Percentiles rank a stretch among this genome's conserved stretches.
Conservation (phyloP, 129 eudicot genomes). For the Centaurea solstitialis region DNA sequence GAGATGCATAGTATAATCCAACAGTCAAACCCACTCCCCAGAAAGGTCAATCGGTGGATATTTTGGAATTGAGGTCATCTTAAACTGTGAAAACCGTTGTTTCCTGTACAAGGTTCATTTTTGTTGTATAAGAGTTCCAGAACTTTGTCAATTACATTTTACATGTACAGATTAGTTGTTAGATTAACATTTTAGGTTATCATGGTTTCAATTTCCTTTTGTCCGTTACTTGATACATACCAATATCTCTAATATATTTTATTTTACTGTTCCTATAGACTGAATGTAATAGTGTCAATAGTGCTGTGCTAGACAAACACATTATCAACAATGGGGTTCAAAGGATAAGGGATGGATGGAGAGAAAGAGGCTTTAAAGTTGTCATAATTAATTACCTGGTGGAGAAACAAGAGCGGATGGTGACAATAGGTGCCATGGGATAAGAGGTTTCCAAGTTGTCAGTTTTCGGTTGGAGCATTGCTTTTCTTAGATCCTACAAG, state of each 20-base stretch:
- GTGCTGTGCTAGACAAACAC: background rate
- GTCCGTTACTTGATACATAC: background rate
- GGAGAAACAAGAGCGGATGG: conserved; percentile 79
- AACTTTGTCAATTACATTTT: background rate
- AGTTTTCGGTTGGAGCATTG: conserved; percentile 43
- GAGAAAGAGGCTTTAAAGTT: background rate
- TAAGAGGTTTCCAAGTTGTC: conserved; percentile 48
- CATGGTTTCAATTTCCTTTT: background rate
- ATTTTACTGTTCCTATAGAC: too few species aligned
- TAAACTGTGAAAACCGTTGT: background rate
- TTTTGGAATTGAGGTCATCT: background rate
- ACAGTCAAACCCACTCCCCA: background rate
- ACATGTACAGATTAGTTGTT: too few species aligned
- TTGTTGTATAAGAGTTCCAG: background rate
- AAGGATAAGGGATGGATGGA: conserved; percentile 6
- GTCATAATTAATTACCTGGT: conserved; percentile 64
- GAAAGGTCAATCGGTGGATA: background rate
- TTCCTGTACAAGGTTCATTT: background rate
- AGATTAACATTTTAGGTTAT: background rate
- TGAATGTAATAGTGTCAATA: background rate
- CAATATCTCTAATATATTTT: too few species aligned
- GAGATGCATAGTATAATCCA: background rate
- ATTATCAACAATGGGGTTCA: background rate
- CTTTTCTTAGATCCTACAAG: conserved; percentile 73
- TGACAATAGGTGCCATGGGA: conserved; percentile 81